Evolutionary conservation across 768 basidiomycete genomes (phyloP).

Genomic region (Chalciporus pseudorubinellus): DNA sequence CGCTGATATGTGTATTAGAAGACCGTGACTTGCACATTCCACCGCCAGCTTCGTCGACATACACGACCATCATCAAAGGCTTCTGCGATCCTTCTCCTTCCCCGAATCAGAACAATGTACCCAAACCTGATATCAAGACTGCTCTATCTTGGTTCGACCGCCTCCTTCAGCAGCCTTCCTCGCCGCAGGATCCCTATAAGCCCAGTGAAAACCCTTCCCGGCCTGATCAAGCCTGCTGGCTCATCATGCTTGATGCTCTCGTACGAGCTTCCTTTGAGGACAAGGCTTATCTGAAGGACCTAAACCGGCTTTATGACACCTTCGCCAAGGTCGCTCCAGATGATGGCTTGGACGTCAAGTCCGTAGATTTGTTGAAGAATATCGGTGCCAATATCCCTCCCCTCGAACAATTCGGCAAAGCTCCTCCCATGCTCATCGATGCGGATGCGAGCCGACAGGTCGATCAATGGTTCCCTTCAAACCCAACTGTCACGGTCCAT

Average conservation of each 20-base stretch:
- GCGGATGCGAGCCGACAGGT: constrained; percentile 27
- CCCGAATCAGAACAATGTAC: not conserved
- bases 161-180: constrained; percentile 46
- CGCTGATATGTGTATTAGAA: constrained; percentile 8
- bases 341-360: constrained; percentile 35
- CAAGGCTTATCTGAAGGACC: constrained; percentile 44
- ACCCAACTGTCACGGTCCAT: constrained; percentile 27
- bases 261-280: constrained; percentile 34
- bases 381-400: constrained; percentile 41
- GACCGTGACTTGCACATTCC: constrained; percentile 42
- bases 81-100: constrained; percentile 52
- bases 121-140: constrained; percentile 49
- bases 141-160: constrained; percentile 73
- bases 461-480: constrained; percentile 33
- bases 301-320: constrained; percentile 53
- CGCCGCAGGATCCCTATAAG: constrained; percentile 38
- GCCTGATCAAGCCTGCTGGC: constrained; percentile 58
- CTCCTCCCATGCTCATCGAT: constrained; percentile 23
- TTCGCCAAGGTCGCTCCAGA: constrained; percentile 35
- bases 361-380: constrained; percentile 42
- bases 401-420: constrained; percentile 22
- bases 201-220: constrained; percentile 43
- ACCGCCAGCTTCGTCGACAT: constrained; percentile 60
- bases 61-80: constrained; percentile 58
- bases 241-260: constrained; percentile 56